These are phyloP conservation scores for Fraxinus velutina DNA, from an alignment of 305 asterid genomes.

Conservation along the genomic window DNA sequence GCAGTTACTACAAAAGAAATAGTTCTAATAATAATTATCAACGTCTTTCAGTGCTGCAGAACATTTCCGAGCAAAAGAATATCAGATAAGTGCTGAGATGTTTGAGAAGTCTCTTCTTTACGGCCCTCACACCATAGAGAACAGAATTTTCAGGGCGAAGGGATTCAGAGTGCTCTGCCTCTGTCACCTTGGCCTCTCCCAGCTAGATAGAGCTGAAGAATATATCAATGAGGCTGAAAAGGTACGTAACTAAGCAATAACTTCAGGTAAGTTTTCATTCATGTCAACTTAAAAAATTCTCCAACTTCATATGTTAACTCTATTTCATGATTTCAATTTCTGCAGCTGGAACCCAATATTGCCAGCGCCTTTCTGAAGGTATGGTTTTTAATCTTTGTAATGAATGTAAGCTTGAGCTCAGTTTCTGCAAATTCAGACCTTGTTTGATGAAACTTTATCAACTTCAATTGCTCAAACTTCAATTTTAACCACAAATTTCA, in stretches of 20 bases:
- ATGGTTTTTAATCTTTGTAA: constrained; percentile 24
- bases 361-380: constrained; percentile 91
- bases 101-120: constrained; percentile 85
- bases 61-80: constrained; percentile 75
- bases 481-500: neutral
- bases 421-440: constrained; percentile 2
- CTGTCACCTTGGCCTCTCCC: constrained; percentile 76
- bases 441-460: neutral
- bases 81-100: constrained; percentile 67
- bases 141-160: constrained; percentile 73
- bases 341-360: constrained; percentile 91
- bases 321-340: constrained; percentile 32
- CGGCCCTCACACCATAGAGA: constrained; percentile 71
- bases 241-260: constrained; percentile 38
- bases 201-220: constrained; percentile 92
- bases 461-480: neutral
- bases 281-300: constrained; percentile 10
- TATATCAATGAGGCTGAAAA: constrained; percentile 91
- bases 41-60: constrained; percentile 67
- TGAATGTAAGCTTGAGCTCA: constrained; percentile 13
- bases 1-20: neutral
- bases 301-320: constrained; percentile 9
- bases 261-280: constrained; percentile 20
- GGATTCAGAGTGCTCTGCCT: constrained; percentile 86
- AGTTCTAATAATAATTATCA: neutral